Conservation (phyloP, 2,329 filamentous ascomycete species). For the Scedosporium aurantiacum region DNA sequence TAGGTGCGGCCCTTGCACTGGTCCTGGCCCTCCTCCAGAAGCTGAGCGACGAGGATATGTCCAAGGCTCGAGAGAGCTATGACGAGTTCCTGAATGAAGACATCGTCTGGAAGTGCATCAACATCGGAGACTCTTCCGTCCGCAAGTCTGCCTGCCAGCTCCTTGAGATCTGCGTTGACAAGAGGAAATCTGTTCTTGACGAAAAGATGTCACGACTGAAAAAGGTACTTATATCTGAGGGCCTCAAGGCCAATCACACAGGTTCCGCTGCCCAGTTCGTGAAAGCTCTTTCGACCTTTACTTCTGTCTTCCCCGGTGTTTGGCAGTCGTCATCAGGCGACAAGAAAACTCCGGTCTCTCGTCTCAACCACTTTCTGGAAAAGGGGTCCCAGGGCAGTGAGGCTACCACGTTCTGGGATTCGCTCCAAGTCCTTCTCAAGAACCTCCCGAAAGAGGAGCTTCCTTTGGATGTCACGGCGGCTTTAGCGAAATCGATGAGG, state of each 20-base stretch:
- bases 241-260: constrained; percentile 59
- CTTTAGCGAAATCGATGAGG: constrained; percentile 57
- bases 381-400: constrained; percentile 75
- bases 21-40: constrained; percentile 41
- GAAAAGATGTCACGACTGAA: constrained; percentile 37
- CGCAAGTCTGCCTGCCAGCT: constrained; percentile 42
- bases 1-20: constrained; percentile 43
- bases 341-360: constrained; percentile 41
- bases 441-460: constrained; percentile 40
- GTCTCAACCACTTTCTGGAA: constrained; percentile 63
- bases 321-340: constrained; percentile 43
- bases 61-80: constrained; percentile 51
- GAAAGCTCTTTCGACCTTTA: constrained; percentile 55
- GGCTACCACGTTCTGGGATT: constrained; percentile 57
- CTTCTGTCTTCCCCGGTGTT: constrained; percentile 50
- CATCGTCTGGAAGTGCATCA: constrained; percentile 56
- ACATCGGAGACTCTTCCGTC: constrained; percentile 45
- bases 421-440: constrained; percentile 51
- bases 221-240: constrained; percentile 57
- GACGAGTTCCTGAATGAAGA: constrained; percentile 55
- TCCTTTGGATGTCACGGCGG: constrained; percentile 37
- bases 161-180: constrained; percentile 31
- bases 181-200: constrained; percentile 1
- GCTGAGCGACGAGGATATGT: constrained; percentile 39
- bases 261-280: constrained; percentile 66